Evolutionary conservation across 2,329 filamentous ascomycete species (phyloP).

Genomic region (Nemania abortiva): DNA sequence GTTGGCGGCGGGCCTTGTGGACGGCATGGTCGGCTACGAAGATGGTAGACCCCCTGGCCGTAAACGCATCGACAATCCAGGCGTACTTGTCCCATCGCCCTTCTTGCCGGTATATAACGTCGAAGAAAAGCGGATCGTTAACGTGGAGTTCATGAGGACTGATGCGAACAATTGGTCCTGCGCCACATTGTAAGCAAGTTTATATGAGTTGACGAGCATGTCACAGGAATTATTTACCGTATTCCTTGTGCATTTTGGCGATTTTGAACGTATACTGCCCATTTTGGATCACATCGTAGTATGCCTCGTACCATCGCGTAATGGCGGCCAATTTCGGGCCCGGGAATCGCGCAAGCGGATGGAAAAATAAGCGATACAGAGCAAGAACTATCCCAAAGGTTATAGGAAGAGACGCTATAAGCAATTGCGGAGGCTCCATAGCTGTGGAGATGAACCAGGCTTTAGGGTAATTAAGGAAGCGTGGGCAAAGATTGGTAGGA

Average conservation of each 20-base stretch:
- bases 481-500: too few species aligned
- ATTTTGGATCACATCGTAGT: conserved; percentile 20
- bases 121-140: conserved; percentile 28
- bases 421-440: too few species aligned
- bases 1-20: conserved; percentile 37
- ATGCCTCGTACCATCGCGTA: conserved; percentile 21
- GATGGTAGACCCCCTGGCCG: conserved; percentile 11
- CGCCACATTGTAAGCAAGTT: neutral
- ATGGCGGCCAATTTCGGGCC: conserved; percentile 27
- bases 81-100: conserved; percentile 35
- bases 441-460: too few species aligned
- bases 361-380: conserved; percentile 10
- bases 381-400: neutral
- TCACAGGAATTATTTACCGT: conserved; percentile 12
- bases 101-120: conserved; percentile 30
- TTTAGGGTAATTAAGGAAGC: too few species aligned
- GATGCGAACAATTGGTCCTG: conserved; percentile 36
- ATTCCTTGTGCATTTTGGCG: conserved; percentile 26
- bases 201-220: too few species aligned
- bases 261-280: conserved; percentile 36
- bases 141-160: conserved; percentile 31
- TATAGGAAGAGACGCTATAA: too few species aligned
- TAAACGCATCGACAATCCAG: conserved; percentile 29
- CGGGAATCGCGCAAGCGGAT: conserved; percentile 21
- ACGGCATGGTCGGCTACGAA: conserved; percentile 19